Percentiles rank a stretch among this genome's conserved stretches.
Conservation (phyloP, 2,329 filamentous ascomycete species). For the Sarocladium strictum region DNA sequence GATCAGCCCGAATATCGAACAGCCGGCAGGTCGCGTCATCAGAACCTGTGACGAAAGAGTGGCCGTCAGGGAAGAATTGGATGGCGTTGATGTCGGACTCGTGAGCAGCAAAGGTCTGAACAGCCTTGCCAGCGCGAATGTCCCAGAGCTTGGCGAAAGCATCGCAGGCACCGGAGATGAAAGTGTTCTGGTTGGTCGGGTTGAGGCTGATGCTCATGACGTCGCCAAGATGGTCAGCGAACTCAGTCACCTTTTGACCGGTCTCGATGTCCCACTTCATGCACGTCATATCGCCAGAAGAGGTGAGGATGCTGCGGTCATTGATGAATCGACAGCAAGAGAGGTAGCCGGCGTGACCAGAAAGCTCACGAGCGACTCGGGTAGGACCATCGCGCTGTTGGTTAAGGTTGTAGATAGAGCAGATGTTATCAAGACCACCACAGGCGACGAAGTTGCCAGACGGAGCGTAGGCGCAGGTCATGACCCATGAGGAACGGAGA, state of each 20-base stretch:
- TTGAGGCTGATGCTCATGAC: conserved; percentile 99
- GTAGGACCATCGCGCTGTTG: conserved; percentile 93
- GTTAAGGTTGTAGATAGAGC: conserved; percentile 98
- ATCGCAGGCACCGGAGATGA: conserved; percentile 98
- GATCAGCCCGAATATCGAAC: conserved; percentile 95
- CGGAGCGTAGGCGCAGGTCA: conserved; percentile 98
- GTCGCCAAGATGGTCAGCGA: conserved; percentile 95
- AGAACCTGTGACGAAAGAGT: conserved; percentile 95
- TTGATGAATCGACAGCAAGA: conserved; percentile 99
- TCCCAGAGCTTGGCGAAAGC: conserved; percentile 99
- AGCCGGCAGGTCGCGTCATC: conserved; percentile 96
- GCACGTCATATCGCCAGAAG: conserved; percentile 98
- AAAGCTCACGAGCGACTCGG: conserved; percentile 89
- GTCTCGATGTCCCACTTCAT: conserved; percentile 99
- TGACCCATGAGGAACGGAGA: conserved; percentile 96
- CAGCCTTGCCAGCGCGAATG: conserved; percentile 94
- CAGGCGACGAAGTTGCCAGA: conserved; percentile 98
- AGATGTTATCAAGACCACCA: conserved; percentile 98
- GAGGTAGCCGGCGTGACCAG: conserved; percentile 93
- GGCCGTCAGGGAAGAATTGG: conserved; percentile 98
- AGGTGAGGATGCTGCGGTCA: conserved; percentile 94
- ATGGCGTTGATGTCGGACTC: conserved; percentile 99
- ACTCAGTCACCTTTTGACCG: conserved; percentile 93
- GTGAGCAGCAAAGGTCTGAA: conserved; percentile 96
- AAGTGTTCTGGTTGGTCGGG: conserved; percentile 97